Evolutionary conservation across 1,284 basidiomycete species (phyloP), one percentile per base, ranked within the genome.

Genomic region (Cryptococcus sp.): DNA sequence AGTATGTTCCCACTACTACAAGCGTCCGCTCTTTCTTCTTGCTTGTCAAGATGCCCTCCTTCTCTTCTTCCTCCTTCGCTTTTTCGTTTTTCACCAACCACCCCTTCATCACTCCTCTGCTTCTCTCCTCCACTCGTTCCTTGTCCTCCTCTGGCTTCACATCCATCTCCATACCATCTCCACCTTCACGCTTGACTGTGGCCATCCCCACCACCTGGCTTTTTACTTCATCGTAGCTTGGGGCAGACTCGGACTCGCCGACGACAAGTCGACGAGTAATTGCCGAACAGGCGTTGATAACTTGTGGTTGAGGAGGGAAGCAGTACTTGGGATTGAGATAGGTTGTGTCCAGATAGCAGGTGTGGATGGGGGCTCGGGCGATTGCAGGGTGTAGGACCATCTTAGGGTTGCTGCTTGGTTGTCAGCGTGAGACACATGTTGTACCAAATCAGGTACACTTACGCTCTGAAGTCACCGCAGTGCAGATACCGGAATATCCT

Each of bases 271-370:
- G 80, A 53, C 79, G 81, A 0, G 90, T 88, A 2, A 97, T 80
- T 47, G 91, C 86, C 0, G 89, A 91, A 70, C 95, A 98, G 0
- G 95, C 94, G 33, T 87, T 83, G 40, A 98, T 88, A 37, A 98
- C 95, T 46, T 89, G 83, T 13, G 91, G 86, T 69, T 98, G 95
- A 2, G 95, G 89, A 0, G 96, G 91, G 67, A 98, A 98, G 52
- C 87, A 91, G 74, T 98, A 97, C 83, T 91, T 68, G 0, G 94
- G 89, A 68, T 96, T 88, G 40, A 97, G 81, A 75, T 98, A 98
- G 0, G 96, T 98, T 7, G 95, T 98, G 75, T 98, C 96, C 24
- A 98, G 82, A 73, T 98, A 98, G 49, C 94, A 84, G 51, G 86
- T 84, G 69, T 98, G 92, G 13, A 98, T 82, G 48, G 79, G 80